Conservation (phyloP, 495 filamentous ascomycete genomes). For the Bacidia gigantensis region DNA sequence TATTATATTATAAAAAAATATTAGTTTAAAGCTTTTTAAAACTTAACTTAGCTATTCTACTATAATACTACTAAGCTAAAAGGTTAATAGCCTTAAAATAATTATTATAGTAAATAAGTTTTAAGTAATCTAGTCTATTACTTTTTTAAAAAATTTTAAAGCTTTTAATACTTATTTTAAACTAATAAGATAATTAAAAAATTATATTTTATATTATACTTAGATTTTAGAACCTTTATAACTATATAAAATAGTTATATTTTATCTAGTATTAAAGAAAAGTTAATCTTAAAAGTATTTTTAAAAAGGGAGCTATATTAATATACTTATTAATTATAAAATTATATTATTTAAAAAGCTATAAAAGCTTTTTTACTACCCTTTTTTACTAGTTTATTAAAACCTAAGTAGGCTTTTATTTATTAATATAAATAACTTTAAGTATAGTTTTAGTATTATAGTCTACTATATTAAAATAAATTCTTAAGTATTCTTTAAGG, state of each 20-base stretch:
- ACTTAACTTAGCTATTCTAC: slow-evolving; percentile 1
- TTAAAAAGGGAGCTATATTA: not conserved
- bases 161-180: not conserved
- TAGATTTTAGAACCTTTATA: slow-evolving; percentile 2
- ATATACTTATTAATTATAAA: not conserved
- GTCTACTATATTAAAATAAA: slow-evolving; percentile 2
- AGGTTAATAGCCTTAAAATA: slow-evolving; percentile 1
- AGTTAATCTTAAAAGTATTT: not conserved
- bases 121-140: not conserved
- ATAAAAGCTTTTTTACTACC: not conserved
- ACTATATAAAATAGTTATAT: not conserved
- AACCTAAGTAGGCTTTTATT: not conserved
- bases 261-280: not conserved
- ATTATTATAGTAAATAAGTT: not conserved
- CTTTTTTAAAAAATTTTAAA: not conserved
- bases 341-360: not conserved
- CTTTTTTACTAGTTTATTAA: not conserved
- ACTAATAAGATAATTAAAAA: not conserved
- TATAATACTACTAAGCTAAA: not conserved
- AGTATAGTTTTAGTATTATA: not conserved
- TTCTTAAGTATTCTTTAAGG: not conserved
- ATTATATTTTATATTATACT: slow-evolving; percentile 5
- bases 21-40: slow-evolving; percentile 1
- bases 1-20: not conserved
- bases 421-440: slow-evolving; percentile 1